Base-by-base conservation (phyloP, 129 eudicot species). In the Heracleum sosnowskyi region DNA sequence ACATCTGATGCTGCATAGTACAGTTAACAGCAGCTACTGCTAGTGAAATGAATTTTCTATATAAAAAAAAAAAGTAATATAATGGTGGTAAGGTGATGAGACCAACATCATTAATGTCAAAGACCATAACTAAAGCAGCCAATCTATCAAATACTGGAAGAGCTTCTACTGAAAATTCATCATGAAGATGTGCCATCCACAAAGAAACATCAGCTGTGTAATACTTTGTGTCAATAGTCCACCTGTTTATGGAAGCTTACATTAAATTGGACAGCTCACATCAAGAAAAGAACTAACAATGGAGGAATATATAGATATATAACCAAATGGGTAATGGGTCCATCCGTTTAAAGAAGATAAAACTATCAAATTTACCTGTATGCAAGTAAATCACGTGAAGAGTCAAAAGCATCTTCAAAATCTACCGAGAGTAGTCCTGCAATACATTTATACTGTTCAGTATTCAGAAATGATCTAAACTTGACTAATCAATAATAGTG, bases 181-280 rank as follows among this genome's bases (percentile, higher is more conserved):
- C 88, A 76, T 76, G 83, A 73, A 91, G 83, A 83, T 95, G 94
- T 83, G 92, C 89, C 89, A 87, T 85, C 97, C 97, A 91, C 44
- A 92, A 71, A 57, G 97, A 80, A 79, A 95, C 87, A 86, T 91
- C 98, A 69, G 95, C 97, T 64, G 90, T 84, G 81, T 95, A 95
- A 81, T 95, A 95, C 86, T 92, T 95, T 62, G 98, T 95, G 90
- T 95, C 87, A 85, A 95, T 86, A 42, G 92, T 95, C 99, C 98
- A 92, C 88, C 99, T 92, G 84, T 74, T 78, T 35, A 75, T 63
- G 36, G 79, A 77, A 78, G 45, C 53, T 7, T 3, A 73, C 34
- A 9, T 41, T 13, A n/a, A 11, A n/a, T 42, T 41, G 37, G 55
- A 42, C 36, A 73, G 18, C n/a, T 47, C 15, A 39, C 45, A 34